These are phyloP conservation scores for Ogataea methylovora DNA, from an alignment of 805 yeast species.

Conservation along the genomic window DNA sequence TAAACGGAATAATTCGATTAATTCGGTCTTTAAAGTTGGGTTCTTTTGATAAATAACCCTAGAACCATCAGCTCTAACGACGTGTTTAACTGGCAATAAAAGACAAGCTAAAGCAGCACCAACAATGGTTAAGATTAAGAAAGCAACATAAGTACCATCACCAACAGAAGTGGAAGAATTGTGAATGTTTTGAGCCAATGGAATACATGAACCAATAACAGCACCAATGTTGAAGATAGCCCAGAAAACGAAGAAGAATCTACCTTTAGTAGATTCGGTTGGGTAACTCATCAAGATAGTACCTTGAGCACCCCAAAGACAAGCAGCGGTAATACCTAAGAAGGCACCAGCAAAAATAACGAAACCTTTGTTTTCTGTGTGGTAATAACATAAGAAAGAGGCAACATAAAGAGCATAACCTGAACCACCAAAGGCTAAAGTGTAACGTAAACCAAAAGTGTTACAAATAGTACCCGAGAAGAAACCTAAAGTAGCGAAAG, in stretches of 20 bases:
- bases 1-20: slow-evolving; percentile 25
- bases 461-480: slow-evolving; percentile 50
- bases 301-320: slow-evolving; percentile 55
- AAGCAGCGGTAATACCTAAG: slow-evolving; percentile 48
- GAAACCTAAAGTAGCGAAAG: slow-evolving; percentile 52
- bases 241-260: slow-evolving; percentile 45
- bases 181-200: slow-evolving; percentile 45
- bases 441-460: slow-evolving; percentile 35
- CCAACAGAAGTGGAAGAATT: slow-evolving; percentile 27
- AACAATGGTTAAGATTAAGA: slow-evolving; percentile 40
- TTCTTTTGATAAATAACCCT: slow-evolving; percentile 36
- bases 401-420: slow-evolving; percentile 50
- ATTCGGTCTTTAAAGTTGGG: slow-evolving; percentile 33
- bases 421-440: slow-evolving; percentile 44
- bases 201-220: slow-evolving; percentile 50
- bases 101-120: slow-evolving; percentile 39
- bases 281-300: slow-evolving; percentile 52
- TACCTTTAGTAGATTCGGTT: slow-evolving; percentile 43
- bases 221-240: slow-evolving; percentile 55
- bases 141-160: slow-evolving; percentile 48
- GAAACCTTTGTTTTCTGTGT: slow-evolving; percentile 40
- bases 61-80: slow-evolving; percentile 42
- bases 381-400: slow-evolving; percentile 40
- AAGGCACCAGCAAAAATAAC: slow-evolving; percentile 44
- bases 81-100: slow-evolving; percentile 42